Evolutionary conservation across 164 flowering plant species (phyloP), one percentile per base, ranked within the genome.

Genomic region (Stephania cephalantha): DNA sequence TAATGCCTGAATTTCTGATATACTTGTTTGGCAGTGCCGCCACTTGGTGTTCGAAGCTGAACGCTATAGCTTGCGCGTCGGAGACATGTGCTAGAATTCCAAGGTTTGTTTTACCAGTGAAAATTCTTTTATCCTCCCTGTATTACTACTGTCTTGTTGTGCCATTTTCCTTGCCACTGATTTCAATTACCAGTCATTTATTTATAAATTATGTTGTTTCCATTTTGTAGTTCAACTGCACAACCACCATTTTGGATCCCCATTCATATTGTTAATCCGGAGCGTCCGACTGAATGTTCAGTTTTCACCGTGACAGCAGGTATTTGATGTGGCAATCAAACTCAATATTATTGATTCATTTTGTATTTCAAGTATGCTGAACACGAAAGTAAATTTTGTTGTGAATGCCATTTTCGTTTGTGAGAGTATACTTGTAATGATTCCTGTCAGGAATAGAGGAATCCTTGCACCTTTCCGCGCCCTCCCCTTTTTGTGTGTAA

Each of bases 51-150:
- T 95, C 94, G 69, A 95, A 87, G 86, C 82, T 93, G 75, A 95
- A 95, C 85, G 88, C 92, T 17, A 87, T 95, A 65, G 99, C 99
- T 53, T 95, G 99, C 85, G 98, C 99, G 46, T 91, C 99, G 1
- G 99, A 95, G 81, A 95, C 99, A 35, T 95, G 99, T 87, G 99
- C 99, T 9, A 90, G 99, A 79, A 93, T 95, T 78, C 99, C 99
- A 71, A 93, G 99, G 99, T 95, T 75, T 67, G 91, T 71, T 48
- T 48, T 35, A 46, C 42, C 42, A 17, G 17, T 66, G 44, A n/a
- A 30, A 55, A 8, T 63, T 2, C n/a, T 61, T n/a, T 9, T 25
- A 12, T 61, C 64, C 68, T 70, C 11, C 71, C 25, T 18, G 5
- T 61, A 18, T 6, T 25, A 4, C 66, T 22, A 50, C 55, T 15